Conservation (phyloP, 1,139 yeast genomes). For the Sugiyamaella xylanicola region DNA sequence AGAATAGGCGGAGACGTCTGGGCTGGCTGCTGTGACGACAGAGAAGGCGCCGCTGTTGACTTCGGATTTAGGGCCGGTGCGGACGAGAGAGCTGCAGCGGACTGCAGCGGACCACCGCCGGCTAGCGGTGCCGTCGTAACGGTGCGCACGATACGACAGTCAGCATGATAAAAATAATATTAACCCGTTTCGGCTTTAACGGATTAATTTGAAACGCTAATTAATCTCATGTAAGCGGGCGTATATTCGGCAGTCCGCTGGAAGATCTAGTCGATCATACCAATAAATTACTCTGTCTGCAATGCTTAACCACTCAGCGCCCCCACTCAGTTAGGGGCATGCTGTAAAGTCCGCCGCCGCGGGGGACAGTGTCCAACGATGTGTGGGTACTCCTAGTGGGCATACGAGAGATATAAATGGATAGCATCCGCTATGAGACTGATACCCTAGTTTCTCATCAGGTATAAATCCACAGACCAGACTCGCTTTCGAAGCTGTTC, state of each 20-base stretch:
- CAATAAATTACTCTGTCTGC: no score
- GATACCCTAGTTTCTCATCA: neutral
- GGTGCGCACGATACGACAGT: neutral
- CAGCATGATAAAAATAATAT: no score
- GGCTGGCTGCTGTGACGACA: neutral
- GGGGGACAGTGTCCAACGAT: neutral
- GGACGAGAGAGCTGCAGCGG: neutral
- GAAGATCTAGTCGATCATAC: neutral
- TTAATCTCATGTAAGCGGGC: neutral
- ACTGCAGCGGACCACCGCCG: neutral
- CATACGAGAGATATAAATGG: neutral
- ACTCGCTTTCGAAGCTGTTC: no score
- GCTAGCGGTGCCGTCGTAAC: neutral
- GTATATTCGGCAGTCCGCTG: neutral
- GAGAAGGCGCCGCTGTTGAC: neutral
- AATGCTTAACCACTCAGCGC: neutral
- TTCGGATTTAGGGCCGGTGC: no score
- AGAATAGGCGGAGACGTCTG: no score
- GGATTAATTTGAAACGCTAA: neutral
- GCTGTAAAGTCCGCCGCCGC: neutral
- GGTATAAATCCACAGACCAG: neutral
- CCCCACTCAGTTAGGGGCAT: neutral
- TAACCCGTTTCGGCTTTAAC: neutral
- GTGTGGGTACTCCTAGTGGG: no score
- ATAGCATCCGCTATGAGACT: neutral